These are phyloP conservation scores for Hypoxylon sp. DNA, from an alignment of 2,329 filamentous ascomycete species.

Conservation along the genomic window DNA sequence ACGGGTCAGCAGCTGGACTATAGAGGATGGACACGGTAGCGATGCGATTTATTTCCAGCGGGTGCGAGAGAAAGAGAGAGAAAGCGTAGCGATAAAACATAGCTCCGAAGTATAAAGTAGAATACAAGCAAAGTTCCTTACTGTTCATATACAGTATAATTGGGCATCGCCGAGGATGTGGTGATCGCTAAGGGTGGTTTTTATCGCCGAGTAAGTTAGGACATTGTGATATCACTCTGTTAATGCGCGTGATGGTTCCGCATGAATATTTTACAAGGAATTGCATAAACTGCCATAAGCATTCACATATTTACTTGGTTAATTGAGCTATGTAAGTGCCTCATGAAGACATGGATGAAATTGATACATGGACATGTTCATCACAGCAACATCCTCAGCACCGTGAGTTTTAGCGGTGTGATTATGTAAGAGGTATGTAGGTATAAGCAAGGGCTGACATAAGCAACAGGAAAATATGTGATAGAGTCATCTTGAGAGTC, in stretches of 20 bases:
- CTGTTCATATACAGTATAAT: constrained; percentile 14
- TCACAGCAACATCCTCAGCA: neutral
- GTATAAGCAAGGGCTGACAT: no score
- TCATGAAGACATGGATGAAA: neutral
- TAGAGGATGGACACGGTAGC: constrained; percentile 6
- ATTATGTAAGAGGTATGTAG: no score
- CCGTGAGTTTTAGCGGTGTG: no score
- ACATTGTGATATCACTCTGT: neutral
- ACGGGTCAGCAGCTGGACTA: constrained; percentile 16
- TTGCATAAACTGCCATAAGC: neutral
- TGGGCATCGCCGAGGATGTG: neutral
- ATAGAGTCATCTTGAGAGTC: no score
- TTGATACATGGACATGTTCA: neutral
- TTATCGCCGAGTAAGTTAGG: neutral
- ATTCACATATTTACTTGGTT: neutral
- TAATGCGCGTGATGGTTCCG: neutral
- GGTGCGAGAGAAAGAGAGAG: neutral
- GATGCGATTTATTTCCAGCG: constrained; percentile 26
- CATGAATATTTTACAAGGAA: neutral
- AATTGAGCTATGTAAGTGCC: neutral
- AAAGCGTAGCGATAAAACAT: constrained; percentile 21
- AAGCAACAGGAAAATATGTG: no score
- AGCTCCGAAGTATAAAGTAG: constrained; percentile 42
- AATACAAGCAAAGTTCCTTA: constrained; percentile 44
- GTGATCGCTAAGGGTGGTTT: neutral